phyloP scores from a whole-genome alignment of 2,329 filamentous ascomycete species.

The Fusarium neocosmosporiellum region DNA sequence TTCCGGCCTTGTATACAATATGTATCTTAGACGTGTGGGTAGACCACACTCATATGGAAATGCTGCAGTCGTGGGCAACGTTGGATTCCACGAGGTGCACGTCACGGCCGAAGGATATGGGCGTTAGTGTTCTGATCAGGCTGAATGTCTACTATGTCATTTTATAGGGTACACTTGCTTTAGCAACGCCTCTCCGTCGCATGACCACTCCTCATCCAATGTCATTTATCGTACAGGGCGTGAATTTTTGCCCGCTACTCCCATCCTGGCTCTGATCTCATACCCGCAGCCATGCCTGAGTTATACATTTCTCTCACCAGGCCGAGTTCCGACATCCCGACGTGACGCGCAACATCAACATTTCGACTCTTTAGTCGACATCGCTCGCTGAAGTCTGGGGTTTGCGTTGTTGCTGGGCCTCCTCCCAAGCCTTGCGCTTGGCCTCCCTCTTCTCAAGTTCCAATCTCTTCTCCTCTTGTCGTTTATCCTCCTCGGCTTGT shows the following conservation, averaged over 20 bases:
- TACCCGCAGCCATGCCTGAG: background rate
- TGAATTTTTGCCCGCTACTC: slow-evolving; percentile 2
- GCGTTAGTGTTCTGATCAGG: slow-evolving; percentile 18
- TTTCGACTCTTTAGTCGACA: slow-evolving; percentile 21
- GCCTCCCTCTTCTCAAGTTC: slow-evolving; percentile 39
- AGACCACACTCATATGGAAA: slow-evolving; percentile 1
- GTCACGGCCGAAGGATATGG: slow-evolving; percentile 8
- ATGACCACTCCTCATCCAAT: slow-evolving; percentile 9
- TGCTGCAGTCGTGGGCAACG: slow-evolving; percentile 8
- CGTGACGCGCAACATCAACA: slow-evolving; percentile 8
- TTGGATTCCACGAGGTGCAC: background rate
- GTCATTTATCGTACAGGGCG: slow-evolving; percentile 37
- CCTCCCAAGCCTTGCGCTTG: slow-evolving; percentile 39
- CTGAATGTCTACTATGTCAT: slow-evolving; percentile 29
- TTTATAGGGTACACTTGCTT: slow-evolving; percentile 39
- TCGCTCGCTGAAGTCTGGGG: slow-evolving; percentile 26
- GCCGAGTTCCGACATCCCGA: background rate
- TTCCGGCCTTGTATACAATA: slow-evolving; percentile 19
- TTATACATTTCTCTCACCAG: slow-evolving; percentile 3
- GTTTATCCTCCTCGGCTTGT: slow-evolving; percentile 36
- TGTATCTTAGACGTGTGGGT: slow-evolving; percentile 22
- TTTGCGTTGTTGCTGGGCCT: slow-evolving; percentile 32
- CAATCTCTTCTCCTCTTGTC: slow-evolving; percentile 42
- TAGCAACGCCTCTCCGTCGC: slow-evolving; percentile 23
- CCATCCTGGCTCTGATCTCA: background rate